phyloP scores from a whole-genome alignment of 768 basidiomycete species.

The Paxillus involutus region DNA sequence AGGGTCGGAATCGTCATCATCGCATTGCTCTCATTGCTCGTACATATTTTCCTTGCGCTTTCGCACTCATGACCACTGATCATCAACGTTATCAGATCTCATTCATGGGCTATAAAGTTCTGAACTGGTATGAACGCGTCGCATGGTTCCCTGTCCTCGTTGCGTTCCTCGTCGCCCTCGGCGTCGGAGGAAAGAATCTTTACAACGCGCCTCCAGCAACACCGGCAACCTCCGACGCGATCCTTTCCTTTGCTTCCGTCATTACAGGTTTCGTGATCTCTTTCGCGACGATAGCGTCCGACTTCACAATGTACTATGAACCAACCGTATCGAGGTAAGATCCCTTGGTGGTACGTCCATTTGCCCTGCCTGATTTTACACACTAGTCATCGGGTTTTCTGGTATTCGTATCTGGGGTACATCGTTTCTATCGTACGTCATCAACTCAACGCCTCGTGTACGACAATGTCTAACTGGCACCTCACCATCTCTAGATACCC shows the following conservation, averaged over 20 bases:
- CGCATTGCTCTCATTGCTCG: conserved; percentile 60
- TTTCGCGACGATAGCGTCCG: conserved; percentile 60
- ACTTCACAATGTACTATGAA: conserved; percentile 73
- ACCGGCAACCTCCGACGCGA: conserved; percentile 52
- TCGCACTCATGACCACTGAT: not conserved
- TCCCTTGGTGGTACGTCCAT: not conserved
- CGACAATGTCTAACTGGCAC: not conserved
- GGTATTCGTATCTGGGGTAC: conserved; percentile 66
- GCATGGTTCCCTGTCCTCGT: conserved; percentile 81
- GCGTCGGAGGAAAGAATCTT: conserved; percentile 73
- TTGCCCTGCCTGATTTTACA: conserved; percentile 9
- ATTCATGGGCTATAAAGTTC: conserved; percentile 64
- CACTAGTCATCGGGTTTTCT: conserved; percentile 57
- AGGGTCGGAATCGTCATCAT: conserved; percentile 86
- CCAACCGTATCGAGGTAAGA: conserved; percentile 57
- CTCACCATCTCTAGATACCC: conserved; percentile 24
- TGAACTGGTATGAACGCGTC: conserved; percentile 71
- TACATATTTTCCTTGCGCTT: conserved; percentile 28
- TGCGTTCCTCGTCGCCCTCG: conserved; percentile 68
- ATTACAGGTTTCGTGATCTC: conserved; percentile 75
- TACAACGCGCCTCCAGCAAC: conserved; percentile 41
- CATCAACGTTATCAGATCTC: conserved; percentile 41
- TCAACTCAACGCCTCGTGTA: conserved; percentile 18
- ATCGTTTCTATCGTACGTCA: conserved; percentile 54
- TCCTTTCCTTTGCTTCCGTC: conserved; percentile 68